These are phyloP conservation scores for Candida awuae DNA, from an alignment of 805 yeast genomes.

Conservation along the genomic window DNA sequence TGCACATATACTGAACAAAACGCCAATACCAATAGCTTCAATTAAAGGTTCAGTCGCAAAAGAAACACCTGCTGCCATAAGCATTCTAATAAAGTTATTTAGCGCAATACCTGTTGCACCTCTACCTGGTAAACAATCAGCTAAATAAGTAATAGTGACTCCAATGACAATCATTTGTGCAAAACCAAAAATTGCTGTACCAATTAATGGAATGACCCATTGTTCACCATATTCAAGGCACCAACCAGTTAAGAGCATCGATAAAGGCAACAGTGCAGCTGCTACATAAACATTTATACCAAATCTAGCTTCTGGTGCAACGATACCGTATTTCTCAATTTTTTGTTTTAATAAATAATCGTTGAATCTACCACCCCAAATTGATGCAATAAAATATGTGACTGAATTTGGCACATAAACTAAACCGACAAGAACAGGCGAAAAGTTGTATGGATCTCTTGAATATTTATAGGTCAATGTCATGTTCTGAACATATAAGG, in stretches of 20 bases:
- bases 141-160: slow-evolving; percentile 69
- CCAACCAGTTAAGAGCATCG: slow-evolving; percentile 79
- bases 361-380: slow-evolving; percentile 77
- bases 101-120: slow-evolving; percentile 88
- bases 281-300: slow-evolving; percentile 69
- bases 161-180: slow-evolving; percentile 82
- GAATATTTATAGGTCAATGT: slow-evolving; percentile 59
- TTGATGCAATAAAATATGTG: slow-evolving; percentile 64
- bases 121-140: slow-evolving; percentile 77
- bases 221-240: slow-evolving; percentile 53
- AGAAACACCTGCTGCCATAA: slow-evolving; percentile 67
- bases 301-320: slow-evolving; percentile 71
- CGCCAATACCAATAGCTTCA: slow-evolving; percentile 61
- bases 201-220: slow-evolving; percentile 77
- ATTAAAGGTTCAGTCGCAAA: slow-evolving; percentile 68
- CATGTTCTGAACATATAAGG: slow-evolving; percentile 66
- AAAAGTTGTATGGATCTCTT: slow-evolving; percentile 60
- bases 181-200: slow-evolving; percentile 75
- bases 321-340: slow-evolving; percentile 50
- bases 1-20: slow-evolving; percentile 57
- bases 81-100: slow-evolving; percentile 66
- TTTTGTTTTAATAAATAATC: slow-evolving; percentile 49
- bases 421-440: slow-evolving; percentile 58
- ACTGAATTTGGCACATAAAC: slow-evolving; percentile 79
- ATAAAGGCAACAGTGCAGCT: slow-evolving; percentile 50